Evolutionary conservation across 179 eudicot genomes (phyloP).

Genomic region (Gypsophila paniculata): DNA sequence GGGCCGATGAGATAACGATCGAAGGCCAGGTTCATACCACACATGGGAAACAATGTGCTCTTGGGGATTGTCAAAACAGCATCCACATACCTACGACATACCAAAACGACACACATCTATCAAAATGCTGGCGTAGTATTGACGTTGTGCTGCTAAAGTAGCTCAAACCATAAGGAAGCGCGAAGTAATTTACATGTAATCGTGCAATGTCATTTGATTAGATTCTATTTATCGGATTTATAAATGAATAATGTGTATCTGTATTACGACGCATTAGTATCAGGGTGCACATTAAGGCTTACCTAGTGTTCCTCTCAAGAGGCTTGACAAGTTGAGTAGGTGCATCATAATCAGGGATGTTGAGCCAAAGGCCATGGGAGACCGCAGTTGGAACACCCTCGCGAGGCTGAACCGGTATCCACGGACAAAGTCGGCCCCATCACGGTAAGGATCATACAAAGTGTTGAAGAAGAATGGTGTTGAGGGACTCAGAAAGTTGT

Average conservation of each 20-base stretch:
- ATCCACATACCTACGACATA: slow-evolving; percentile 61
- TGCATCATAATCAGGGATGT: slow-evolving; percentile 94
- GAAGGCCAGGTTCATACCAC: slow-evolving; percentile 91
- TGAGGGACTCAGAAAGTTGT: slow-evolving; percentile 73
- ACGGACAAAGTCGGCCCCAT: slow-evolving; percentile 83
- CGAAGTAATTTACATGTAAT: neutral
- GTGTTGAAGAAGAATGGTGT: slow-evolving; percentile 90
- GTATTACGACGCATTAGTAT: no score
- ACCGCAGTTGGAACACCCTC: slow-evolving; percentile 91
- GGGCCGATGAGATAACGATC: slow-evolving; percentile 91
- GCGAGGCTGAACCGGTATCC: slow-evolving; percentile 87
- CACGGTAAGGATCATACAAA: slow-evolving; percentile 72
- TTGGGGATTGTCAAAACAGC: slow-evolving; percentile 87
- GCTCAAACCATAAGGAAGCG: neutral
- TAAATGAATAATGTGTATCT: no score
- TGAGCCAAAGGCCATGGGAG: slow-evolving; percentile 95
- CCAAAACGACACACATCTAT: no score
- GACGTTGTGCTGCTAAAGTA: no score
- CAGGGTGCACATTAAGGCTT: neutral
- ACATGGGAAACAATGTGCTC: slow-evolving; percentile 89
- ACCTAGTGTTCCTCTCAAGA: slow-evolving; percentile 82
- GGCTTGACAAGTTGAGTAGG: slow-evolving; percentile 99
- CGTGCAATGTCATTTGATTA: no score
- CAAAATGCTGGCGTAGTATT: no score
- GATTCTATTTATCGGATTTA: neutral